phyloP scores from a whole-genome alignment of 2,329 filamentous ascomycete genomes.

The Pseudocercospora musae region DNA sequence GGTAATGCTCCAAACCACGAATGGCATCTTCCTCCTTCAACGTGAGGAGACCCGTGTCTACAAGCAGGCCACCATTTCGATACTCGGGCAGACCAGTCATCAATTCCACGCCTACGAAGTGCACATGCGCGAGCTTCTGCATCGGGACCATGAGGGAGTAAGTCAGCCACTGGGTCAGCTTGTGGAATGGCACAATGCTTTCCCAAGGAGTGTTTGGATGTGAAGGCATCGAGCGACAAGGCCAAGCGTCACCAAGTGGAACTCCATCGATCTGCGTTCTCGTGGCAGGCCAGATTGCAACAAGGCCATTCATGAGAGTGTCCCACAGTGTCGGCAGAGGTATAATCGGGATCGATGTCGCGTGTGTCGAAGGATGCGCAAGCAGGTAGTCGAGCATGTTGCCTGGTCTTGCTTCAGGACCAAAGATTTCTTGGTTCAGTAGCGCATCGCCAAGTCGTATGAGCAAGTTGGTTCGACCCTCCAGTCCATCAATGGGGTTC shows the following conservation, averaged over 20 bases:
- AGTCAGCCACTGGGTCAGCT: slow-evolving; percentile 89
- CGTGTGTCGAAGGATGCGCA: slow-evolving; percentile 83
- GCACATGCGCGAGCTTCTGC: slow-evolving; percentile 72
- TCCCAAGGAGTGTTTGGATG: slow-evolving; percentile 70
- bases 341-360: slow-evolving; percentile 82
- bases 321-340: slow-evolving; percentile 86
- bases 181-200: slow-evolving; percentile 86
- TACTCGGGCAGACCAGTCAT: slow-evolving; percentile 89
- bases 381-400: slow-evolving; percentile 97
- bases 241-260: slow-evolving; percentile 91
- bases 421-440: slow-evolving; percentile 78
- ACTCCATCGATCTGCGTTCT: slow-evolving; percentile 83
- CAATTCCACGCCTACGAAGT: slow-evolving; percentile 78
- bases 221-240: slow-evolving; percentile 77
- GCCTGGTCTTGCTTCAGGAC: slow-evolving; percentile 76
- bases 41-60: slow-evolving; percentile 77
- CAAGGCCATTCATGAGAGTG: slow-evolving; percentile 81
- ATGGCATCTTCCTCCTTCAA: slow-evolving; percentile 68
- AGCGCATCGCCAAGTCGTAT: slow-evolving; percentile 73
- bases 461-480: slow-evolving; percentile 78
- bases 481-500: slow-evolving; percentile 79
- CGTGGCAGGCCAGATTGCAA: slow-evolving; percentile 82
- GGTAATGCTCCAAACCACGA: slow-evolving; percentile 67
- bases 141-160: slow-evolving; percentile 94
- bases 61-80: slow-evolving; percentile 82